Conservation (phyloP, 2,329 filamentous ascomycete genomes). For the Coniella lustricola region DNA sequence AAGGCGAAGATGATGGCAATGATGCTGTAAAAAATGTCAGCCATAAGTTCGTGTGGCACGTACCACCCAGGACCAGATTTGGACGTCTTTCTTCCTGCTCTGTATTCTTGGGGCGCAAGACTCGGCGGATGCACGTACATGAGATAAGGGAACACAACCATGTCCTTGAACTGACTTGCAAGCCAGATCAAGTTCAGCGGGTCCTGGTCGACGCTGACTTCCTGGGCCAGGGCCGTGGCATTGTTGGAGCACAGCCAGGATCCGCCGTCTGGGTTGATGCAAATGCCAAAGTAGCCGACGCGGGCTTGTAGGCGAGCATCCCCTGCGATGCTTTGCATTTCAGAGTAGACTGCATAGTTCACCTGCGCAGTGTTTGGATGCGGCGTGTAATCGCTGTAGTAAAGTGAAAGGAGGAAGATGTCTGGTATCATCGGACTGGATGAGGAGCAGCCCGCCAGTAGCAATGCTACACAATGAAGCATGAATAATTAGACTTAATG, state of each 20-base stretch:
- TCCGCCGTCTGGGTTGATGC: slow-evolving; percentile 84
- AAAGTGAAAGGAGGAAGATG: slow-evolving; percentile 97
- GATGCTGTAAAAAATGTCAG: slow-evolving; percentile 52
- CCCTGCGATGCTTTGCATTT: slow-evolving; percentile 86
- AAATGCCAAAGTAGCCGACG: slow-evolving; percentile 97
- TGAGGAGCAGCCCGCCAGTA: slow-evolving; percentile 93
- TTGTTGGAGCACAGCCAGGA: slow-evolving; percentile 96
- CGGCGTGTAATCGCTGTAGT: slow-evolving; percentile 83
- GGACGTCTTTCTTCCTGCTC: background rate
- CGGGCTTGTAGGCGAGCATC: slow-evolving; percentile 78
- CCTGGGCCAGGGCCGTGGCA: slow-evolving; percentile 83
- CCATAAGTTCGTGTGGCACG: too few relatives aligned
- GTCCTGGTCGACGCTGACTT: slow-evolving; percentile 85
- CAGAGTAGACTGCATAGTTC: slow-evolving; percentile 76
- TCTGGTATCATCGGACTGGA: slow-evolving; percentile 90
- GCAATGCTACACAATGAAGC: slow-evolving; percentile 57
- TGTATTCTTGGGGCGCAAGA: background rate
- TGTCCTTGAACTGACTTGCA: slow-evolving; percentile 93
- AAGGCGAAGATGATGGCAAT: slow-evolving; percentile 97
- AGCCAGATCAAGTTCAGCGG: slow-evolving; percentile 97
- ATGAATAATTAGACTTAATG: slow-evolving; percentile 14
- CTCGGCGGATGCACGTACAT: slow-evolving; percentile 53
- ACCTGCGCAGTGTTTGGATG: slow-evolving; percentile 80
- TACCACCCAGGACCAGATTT: too few relatives aligned
- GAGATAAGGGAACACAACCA: slow-evolving; percentile 95